Base-by-base conservation (phyloP, 2,329 filamentous ascomycete species). In the Ciborinia camelliae region DNA sequence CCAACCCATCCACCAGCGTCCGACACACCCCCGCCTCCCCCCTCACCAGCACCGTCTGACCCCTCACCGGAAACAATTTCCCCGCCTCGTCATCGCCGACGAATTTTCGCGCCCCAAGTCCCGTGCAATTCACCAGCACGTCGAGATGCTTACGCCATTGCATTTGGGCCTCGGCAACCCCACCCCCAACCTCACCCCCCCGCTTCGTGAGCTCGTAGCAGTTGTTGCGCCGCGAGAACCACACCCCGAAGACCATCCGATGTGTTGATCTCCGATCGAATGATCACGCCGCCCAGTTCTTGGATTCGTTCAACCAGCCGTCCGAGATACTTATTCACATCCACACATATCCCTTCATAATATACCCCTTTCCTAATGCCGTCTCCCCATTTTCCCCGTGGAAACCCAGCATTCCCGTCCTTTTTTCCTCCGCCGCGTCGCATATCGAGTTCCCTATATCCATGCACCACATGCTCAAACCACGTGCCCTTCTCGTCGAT, bases 41-140 rank as follows among this genome's bases (percentile, higher is more conserved):
- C 59, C 75, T 76, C 1, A 81, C 79, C 1, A 81, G 70, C 1
- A 81, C 73, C 0, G 79, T 81, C 66, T 81, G 80, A 6, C 80
- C 80, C 15, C 78, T 71, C 48, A 81, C 76, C 0, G 80, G 79
- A 65, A 75, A 77, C 60, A 81, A 70, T 1, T 62, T 68, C 18
- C 28, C 51, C n/a, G 51, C 55, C 59, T 71, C 67, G 0, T 68
- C 64, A 64, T 78, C 76, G 0, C 69, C 68, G 14, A 77, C 75
- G 12, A 82, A 72, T 30, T 69, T 68, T 39, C 65, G 65, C 2
- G 80, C 79, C 5, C 72, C 73, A 3, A 82, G 70, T 9, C 80
- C 80, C 1, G 76, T 77, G 41, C 76, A 77, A 64, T 82, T 82
- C 39, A 82, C 69, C 51, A 79, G 76, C 0, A 74, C 71, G 20